Evolutionary conservation across 2,329 filamentous ascomycete species (phyloP), one percentile per base, ranked within the genome.

Genomic region (Pezizomycotina sp.): DNA sequence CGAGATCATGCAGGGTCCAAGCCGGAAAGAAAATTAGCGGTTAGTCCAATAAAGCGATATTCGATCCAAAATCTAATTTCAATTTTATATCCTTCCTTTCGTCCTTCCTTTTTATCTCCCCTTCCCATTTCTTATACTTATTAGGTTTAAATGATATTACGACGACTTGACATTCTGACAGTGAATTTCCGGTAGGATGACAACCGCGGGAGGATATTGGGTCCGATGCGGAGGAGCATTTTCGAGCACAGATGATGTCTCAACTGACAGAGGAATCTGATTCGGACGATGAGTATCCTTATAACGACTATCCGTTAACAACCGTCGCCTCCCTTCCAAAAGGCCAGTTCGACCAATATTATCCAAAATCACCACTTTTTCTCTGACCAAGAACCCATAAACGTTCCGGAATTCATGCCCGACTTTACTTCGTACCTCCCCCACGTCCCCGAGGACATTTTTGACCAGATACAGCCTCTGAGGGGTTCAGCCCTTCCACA

Each of bases 401-500:
- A n/a, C n/a, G n/a, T n/a, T n/a, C n/a, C n/a, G n/a, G 26, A 42
- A 23, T 9, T 33, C 7, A 23, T 44, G 21, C 31, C 47, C 3
- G 46, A 47, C 24, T 44, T 44, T 21, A 37, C 41, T 15, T 36
- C 41, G 40, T 47, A 43, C 18, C 23, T 49, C 20, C 38, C 46
- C 24, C 47, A 43, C 28, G 42, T 49, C 26, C 42, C 47, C 34
- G 33, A 39, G 12, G 43, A 43, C 3, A 35, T 48, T 20, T 24
- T 49, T 33, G 46, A 46, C 18, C 39, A 49, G 15, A 48, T 49
- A 28, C 36, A 44, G 29, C 36, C 36, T 34, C 41, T 37, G 22
- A 37, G 24, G 41, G 41, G 4, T 39, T 44, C 22, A 44, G 36
- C 23, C 41, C 43, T 9, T 48, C 45, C 26, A 50, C 48, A 12